Evolutionary conservation across 257 asterid species (phyloP).

Genomic region (Lithospermum erythrorhizon): DNA sequence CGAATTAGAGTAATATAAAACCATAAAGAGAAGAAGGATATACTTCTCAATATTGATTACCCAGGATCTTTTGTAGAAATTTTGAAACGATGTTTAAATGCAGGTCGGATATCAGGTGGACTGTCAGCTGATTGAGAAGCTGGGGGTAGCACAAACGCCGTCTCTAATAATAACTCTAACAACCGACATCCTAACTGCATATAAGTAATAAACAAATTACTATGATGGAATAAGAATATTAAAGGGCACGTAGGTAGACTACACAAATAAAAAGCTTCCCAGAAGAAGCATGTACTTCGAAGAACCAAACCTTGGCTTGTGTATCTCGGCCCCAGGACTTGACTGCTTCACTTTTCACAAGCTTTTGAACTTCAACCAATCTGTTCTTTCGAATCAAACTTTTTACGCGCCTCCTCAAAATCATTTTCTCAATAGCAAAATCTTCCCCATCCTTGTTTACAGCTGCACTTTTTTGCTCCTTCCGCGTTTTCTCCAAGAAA

Average conservation of each 20-base stretch:
- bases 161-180: constrained; percentile 62
- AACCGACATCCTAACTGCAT: constrained; percentile 94
- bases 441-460: constrained; percentile 37
- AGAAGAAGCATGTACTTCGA: constrained; percentile 4
- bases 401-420: constrained; percentile 59
- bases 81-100: constrained; percentile 79
- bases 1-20: not conserved
- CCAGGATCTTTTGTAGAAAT: constrained; percentile 49
- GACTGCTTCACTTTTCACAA: constrained; percentile 59
- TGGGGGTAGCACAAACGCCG: constrained; percentile 85
- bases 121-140: constrained; percentile 58
- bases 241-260: not conserved
- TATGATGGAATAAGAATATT: not conserved
- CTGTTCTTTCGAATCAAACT: constrained; percentile 55
- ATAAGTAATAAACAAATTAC: constrained; percentile 15
- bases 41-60: constrained; percentile 19
- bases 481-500: constrained; percentile 69
- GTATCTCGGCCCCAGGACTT: constrained; percentile 71
- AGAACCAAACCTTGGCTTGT: constrained; percentile 73
- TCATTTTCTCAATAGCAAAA: constrained; percentile 34
- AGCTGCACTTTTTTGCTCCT: constrained; percentile 22
- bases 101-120: constrained; percentile 95
- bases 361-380: constrained; percentile 60
- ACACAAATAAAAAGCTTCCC: not conserved
- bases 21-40: not conserved